These are phyloP conservation scores for Acidomyces sp. DNA, from an alignment of 495 filamentous ascomycete genomes.

Conservation along the genomic window DNA sequence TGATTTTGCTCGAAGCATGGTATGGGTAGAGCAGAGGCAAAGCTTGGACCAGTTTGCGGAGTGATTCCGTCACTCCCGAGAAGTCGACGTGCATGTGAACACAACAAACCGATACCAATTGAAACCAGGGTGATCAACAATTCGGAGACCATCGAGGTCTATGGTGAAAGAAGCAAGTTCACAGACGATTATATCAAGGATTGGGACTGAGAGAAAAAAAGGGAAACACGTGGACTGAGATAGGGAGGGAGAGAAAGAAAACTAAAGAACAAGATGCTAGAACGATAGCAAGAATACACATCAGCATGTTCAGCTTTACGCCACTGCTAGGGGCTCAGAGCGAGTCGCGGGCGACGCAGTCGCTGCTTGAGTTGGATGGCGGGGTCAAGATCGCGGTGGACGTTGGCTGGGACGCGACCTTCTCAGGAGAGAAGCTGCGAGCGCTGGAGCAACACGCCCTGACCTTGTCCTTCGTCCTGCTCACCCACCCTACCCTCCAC, in stretches of 20 bases:
- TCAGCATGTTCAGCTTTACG: conserved; percentile 91
- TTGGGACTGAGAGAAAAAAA: no score
- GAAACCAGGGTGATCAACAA: no score
- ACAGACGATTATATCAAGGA: no score
- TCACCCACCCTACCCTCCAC: conserved; percentile 81
- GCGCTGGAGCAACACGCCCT: conserved; percentile 87
- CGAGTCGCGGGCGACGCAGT: conserved; percentile 75
- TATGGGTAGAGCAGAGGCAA: no score
- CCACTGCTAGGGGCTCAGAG: conserved; percentile 84
- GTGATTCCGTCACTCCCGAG: no score
- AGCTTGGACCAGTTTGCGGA: no score
- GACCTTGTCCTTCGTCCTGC: conserved; percentile 82
- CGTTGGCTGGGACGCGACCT: conserved; percentile 88
- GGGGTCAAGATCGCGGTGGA: conserved; percentile 90
- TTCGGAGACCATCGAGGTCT: no score
- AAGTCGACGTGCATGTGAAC: no score
- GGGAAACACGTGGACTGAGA: no score
- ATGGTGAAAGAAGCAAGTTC: no score
- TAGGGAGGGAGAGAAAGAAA: not conserved
- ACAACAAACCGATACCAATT: no score
- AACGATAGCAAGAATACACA: not conserved
- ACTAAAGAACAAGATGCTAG: not conserved
- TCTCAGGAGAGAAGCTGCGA: conserved; percentile 63
- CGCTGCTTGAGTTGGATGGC: conserved; percentile 88
- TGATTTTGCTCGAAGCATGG: no score